Evolutionary conservation across 345 rosid species (phyloP).

Genomic region (Luvunga scandens): DNA sequence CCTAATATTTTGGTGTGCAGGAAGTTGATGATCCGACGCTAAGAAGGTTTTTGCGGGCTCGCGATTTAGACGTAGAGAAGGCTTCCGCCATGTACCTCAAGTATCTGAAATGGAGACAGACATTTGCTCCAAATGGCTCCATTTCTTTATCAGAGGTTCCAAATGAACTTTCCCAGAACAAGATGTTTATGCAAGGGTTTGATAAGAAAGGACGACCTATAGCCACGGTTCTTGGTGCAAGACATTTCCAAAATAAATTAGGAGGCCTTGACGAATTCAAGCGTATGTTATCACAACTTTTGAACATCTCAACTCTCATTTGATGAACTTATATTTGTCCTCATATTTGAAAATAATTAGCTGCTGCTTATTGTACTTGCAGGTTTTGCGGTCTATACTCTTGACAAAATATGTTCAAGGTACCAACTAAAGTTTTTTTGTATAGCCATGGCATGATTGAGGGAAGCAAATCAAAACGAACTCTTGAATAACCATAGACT

Average conservation of each 20-base stretch:
- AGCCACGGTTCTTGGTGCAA: conserved; percentile 22
- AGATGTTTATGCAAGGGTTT: conserved; percentile 46
- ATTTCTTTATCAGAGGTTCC: conserved; percentile 26
- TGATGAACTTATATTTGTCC: not conserved
- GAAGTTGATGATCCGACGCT: conserved; percentile 41
- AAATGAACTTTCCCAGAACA: conserved; percentile 40
- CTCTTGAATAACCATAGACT: not conserved
- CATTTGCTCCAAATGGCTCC: conserved; percentile 36
- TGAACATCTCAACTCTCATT: too few species aligned
- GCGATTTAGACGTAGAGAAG: conserved; percentile 37
- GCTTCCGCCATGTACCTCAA: conserved; percentile 42
- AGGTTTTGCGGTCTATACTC: conserved; percentile 35
- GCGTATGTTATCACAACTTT: conserved; percentile 26
- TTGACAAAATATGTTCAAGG: conserved; percentile 40
- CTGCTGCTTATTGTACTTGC: not conserved
- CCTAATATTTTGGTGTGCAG: conserved; percentile 19
- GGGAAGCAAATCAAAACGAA: not conserved
- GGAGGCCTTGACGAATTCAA: conserved; percentile 40
- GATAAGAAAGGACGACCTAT: conserved; percentile 44
- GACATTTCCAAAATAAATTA: conserved; percentile 36
- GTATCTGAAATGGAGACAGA: conserved; percentile 43
- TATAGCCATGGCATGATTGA: not conserved
- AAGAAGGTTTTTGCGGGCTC: conserved; percentile 47
- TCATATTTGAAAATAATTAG: not conserved
- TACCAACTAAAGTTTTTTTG: conserved; percentile 1